Percentiles rank a stretch among this genome's conserved stretches.
These are phyloP conservation scores for Miamiensis avidus DNA, from an alignment of 169 alveolate species.

Conservation along the genomic window DNA sequence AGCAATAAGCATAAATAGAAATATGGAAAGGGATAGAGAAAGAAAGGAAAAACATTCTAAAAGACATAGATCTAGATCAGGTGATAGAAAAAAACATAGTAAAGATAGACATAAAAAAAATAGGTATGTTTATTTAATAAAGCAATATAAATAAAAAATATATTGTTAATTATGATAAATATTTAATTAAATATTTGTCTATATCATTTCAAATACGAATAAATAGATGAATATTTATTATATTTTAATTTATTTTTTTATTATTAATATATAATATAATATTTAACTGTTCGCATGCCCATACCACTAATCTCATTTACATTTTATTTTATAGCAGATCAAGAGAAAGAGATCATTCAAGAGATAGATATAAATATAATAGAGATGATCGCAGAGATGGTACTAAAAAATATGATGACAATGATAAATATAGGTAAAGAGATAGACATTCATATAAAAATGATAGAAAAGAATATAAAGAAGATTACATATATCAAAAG, in stretches of 20 bases:
- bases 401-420: background rate
- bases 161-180: background rate
- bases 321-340: too few species aligned
- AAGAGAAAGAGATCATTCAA: background rate
- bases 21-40: slow-evolving; percentile 5
- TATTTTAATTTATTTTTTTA: background rate
- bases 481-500: too few species aligned
- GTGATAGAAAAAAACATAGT: background rate
- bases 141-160: background rate
- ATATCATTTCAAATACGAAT: background rate
- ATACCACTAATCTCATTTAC: too few species aligned
- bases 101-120: slow-evolving; percentile 6
- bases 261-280: background rate
- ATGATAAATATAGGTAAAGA: background rate
- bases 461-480: background rate
- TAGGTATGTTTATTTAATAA: background rate
- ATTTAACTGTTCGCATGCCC: too few species aligned
- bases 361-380: slow-evolving; percentile 5
- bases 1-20: too few species aligned
- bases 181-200: background rate
- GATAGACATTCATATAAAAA: slow-evolving; percentile 4
- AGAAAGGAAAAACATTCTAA: background rate
- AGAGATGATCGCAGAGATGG: slow-evolving; percentile 11
- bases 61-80: slow-evolving; percentile 19
- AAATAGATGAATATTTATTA: background rate